Base-by-base conservation (phyloP, 495 filamentous ascomycete genomes). In the Penicillium desertorum region DNA sequence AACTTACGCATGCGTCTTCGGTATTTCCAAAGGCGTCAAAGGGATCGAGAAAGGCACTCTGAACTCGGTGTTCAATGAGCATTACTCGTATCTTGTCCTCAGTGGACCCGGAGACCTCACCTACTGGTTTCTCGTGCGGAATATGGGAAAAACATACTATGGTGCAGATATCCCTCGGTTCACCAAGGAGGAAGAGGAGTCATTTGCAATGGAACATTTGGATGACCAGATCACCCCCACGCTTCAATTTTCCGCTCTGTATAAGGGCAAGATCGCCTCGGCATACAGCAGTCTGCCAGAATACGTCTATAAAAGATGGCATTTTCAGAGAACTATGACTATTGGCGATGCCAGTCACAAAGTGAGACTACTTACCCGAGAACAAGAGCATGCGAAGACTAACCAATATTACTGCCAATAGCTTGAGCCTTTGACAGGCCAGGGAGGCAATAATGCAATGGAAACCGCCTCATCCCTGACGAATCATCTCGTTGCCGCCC, bases 391-490 rank as follows among this genome's bases (percentile, higher is more conserved):
- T 44, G 12, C 14, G 10, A 25, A 27, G 32, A 29, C 30, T 55
- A 7, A 55, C 20, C 1, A 3, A 20, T 43, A 5, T 30, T n/a
- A 5, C 20, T 14, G 29, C 25, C 29, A 36, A 50, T 52, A 69
- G 66, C 45, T 67, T 36, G 45, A 63, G 19, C 60, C 62, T 12
- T 34, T 67, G 25, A 62, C 59, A 19, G 62, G 59, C 41, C 59
- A 64, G 54, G 75, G 72, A 5, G 76, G 69, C 14, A 77, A 78
- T 34, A 57, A 54, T 41, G 73, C 72, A 12, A 71, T 79, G 11
- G 75, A 79, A 61, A 71, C 64, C n/a, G 66, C 72, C 0, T 71
- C 75, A 0, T 64, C 66, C 20, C 55, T 79, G 12, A 62, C 63
- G 4, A 78, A 77, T 45, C 44, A 60, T 29, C 57, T 68, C 16